phyloP scores from a whole-genome alignment of 768 basidiomycete genomes.

The Cystobasidium ongulense region DNA sequence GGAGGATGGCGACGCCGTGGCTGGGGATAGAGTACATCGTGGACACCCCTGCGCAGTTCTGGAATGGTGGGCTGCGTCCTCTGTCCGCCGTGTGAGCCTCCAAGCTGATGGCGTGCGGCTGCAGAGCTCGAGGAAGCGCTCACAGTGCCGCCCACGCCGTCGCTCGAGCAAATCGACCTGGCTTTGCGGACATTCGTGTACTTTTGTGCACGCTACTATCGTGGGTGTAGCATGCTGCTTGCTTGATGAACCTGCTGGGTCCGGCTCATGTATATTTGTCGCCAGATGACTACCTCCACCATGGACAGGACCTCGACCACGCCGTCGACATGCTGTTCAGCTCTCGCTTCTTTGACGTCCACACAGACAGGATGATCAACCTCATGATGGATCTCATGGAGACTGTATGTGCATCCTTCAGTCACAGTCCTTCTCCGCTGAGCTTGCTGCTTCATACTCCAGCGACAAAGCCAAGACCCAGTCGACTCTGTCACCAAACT shows the following conservation, averaged over 20 bases:
- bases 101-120: neutral
- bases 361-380: slow-evolving; percentile 85
- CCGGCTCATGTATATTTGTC: neutral
- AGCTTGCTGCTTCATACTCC: neutral
- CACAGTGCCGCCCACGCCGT: neutral
- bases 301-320: slow-evolving; percentile 72
- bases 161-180: slow-evolving; percentile 24
- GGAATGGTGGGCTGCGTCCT: slow-evolving; percentile 2
- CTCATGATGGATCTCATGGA: slow-evolving; percentile 62
- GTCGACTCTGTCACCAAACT: neutral
- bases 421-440: slow-evolving; percentile 16
- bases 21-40: slow-evolving; percentile 18
- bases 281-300: slow-evolving; percentile 74
- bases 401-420: slow-evolving; percentile 48
- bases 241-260: neutral
- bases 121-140: slow-evolving; percentile 27
- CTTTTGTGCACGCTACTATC: slow-evolving; percentile 77
- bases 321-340: slow-evolving; percentile 67
- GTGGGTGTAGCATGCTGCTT: slow-evolving; percentile 48
- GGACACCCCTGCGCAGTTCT: slow-evolving; percentile 24
- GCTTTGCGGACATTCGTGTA: slow-evolving; percentile 62
- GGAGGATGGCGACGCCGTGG: slow-evolving; percentile 7
- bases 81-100: neutral
- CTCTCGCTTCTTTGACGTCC: slow-evolving; percentile 80
- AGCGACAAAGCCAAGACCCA: slow-evolving; percentile 26